phyloP scores from a whole-genome alignment of 2,329 filamentous ascomycete species.

The Conoideocrella luteorostrata region DNA sequence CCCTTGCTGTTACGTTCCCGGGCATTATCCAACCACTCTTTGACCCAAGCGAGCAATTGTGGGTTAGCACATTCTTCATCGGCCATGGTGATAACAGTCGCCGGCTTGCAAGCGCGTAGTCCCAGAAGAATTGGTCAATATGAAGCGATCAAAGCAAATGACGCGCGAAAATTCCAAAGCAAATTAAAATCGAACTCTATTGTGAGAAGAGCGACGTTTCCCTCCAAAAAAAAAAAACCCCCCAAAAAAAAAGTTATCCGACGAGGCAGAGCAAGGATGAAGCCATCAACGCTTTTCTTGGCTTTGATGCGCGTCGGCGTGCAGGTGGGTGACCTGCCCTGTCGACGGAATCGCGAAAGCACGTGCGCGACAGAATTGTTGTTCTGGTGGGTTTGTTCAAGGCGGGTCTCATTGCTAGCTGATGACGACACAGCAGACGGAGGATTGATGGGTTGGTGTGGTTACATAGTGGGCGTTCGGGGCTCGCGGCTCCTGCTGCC shows the following conservation, averaged over 20 bases:
- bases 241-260: background rate
- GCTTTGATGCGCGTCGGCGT: background rate
- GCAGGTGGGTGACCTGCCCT: background rate
- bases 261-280: too few species aligned
- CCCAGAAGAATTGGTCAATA: background rate
- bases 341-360: conserved; percentile 1
- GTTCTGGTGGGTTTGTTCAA: too few species aligned
- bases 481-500: too few species aligned
- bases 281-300: too few species aligned
- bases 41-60: conserved; percentile 64
- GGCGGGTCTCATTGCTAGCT: too few species aligned
- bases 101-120: background rate
- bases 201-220: background rate
- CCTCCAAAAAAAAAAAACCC: background rate
- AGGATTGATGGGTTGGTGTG: too few species aligned
- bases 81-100: conserved; percentile 6
- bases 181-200: too few species aligned
- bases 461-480: too few species aligned
- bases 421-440: too few species aligned
- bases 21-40: conserved; percentile 69
- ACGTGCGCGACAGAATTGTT: background rate
- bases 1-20: conserved; percentile 65
- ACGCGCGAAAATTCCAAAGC: too few species aligned
- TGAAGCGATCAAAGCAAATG: background rate
- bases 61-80: conserved; percentile 56